Conservation (phyloP, 306 rosid species). For the Cucurbita moschata region DNA sequence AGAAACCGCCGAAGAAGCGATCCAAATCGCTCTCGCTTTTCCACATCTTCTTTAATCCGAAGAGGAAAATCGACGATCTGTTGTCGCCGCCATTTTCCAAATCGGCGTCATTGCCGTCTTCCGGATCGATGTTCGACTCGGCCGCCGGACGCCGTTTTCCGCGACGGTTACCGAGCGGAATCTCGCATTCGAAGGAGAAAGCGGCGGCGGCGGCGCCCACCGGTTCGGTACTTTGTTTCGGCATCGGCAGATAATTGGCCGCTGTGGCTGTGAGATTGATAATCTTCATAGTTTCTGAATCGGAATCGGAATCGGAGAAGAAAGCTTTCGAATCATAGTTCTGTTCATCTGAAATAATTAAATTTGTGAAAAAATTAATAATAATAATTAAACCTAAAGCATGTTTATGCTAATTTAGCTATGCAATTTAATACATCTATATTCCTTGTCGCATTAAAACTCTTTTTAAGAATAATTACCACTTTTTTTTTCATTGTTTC, state of each 20-base stretch:
- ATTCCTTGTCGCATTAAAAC: no score
- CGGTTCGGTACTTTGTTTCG: not conserved
- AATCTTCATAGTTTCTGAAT: not conserved
- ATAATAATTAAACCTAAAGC: not conserved
- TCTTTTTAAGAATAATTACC: no score
- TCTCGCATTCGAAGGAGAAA: not conserved
- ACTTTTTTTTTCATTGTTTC: no score
- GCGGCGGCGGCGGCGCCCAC: not conserved
- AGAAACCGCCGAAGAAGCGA: conserved; percentile 15
- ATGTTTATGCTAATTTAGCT: no score
- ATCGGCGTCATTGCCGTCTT: not conserved
- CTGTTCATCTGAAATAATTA: not conserved
- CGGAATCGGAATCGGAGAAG: not conserved
- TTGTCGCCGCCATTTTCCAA: not conserved
- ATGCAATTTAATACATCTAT: no score
- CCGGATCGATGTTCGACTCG: not conserved
- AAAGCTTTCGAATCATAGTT: not conserved
- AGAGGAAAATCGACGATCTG: not conserved
- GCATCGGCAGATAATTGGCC: not conserved
- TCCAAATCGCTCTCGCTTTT: conserved; percentile 21
- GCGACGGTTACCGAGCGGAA: not conserved
- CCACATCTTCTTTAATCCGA: not conserved
- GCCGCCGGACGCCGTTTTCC: not conserved
- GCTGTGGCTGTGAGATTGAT: not conserved
- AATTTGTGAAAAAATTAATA: not conserved